Conservation (phyloP, 2,329 filamentous ascomycete genomes). For the Arthrobotrys iridis region DNA sequence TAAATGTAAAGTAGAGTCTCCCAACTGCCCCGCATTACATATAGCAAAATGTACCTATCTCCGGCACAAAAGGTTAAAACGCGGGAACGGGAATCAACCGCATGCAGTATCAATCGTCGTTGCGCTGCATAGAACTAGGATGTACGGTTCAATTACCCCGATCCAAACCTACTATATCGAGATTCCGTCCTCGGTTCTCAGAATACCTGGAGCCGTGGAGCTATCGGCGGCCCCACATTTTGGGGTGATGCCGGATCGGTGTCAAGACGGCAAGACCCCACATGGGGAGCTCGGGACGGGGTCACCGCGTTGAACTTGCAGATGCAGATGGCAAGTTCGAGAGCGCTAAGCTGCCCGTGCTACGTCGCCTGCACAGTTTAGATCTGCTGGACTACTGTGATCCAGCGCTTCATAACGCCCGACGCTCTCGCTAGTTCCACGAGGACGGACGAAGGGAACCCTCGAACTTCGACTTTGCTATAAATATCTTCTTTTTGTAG, state of each 20-base stretch:
- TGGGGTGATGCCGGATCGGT: too few species aligned
- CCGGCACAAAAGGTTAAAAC: too few species aligned
- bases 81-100: too few species aligned
- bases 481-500: background rate
- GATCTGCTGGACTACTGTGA: too few species aligned
- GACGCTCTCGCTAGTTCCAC: background rate
- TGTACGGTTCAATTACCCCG: background rate
- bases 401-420: background rate
- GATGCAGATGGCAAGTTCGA: background rate
- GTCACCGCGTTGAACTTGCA: background rate
- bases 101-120: too few species aligned
- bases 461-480: background rate
- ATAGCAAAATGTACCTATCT: too few species aligned
- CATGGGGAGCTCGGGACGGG: slow-evolving; percentile 10
- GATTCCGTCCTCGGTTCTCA: background rate
- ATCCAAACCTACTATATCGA: background rate
- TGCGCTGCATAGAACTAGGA: background rate
- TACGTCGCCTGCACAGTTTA: background rate
- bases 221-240: background rate
- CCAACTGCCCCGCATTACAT: too few species aligned
- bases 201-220: slow-evolving; percentile 5
- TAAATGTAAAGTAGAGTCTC: too few species aligned
- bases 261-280: slow-evolving; percentile 19
- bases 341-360: background rate
- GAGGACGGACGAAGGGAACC: slow-evolving; percentile 1